Base-by-base conservation (phyloP, 768 basidiomycete genomes). In the Psilocybe azurescens region DNA sequence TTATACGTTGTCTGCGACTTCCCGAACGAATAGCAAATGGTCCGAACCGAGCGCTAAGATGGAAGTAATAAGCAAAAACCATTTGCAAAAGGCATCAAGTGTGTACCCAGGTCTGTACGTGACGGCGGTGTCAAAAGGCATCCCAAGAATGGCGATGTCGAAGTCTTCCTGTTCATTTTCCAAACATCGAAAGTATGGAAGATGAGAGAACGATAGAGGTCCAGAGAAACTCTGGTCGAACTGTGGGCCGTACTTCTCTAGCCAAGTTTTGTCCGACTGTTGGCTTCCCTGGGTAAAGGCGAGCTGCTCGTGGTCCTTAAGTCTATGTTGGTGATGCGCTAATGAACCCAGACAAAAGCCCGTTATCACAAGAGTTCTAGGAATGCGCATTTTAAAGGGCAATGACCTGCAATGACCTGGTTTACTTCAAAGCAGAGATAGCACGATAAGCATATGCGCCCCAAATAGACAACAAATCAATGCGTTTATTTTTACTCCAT, bases 21-120 rank as follows among this genome's bases (percentile, higher is more conserved):
- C 92, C 92, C 3, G 89, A 89, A 47, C 95, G 86, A 65, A 96
- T 93, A 8, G 88, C 94, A 70, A 86, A 87, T 1, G 94, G 94
- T 7, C 94, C 94, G 76, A 96, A 96, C 8, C 94, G 86, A 11
- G 94, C 94, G 4, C 93, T 94, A 8, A 32, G 24, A 20, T 30
- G 28, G 33, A 33, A 49, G 46, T 52, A 41, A 32, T 48, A 46
- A 38, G 33, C n/a, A 44, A 53, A 7, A 28, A 8, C 1, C 11
- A 18, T 56, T 20, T 13, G 36, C 18, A 18, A 33, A 50, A 11
- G n/a, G 10, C 11, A 6, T 9, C 13, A 13, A 39, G 29, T 55
- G 78, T 81, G 29, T 79, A 85, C 73, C 82, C 78, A 46, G 81
- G 77, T 62, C 84, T 74, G 67, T 91, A 89, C 8, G 89, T 80